Percentiles rank a stretch among this genome's conserved stretches.
Conservation (phyloP, 116 monocot genomes). For the Cymodocea nodosa region DNA sequence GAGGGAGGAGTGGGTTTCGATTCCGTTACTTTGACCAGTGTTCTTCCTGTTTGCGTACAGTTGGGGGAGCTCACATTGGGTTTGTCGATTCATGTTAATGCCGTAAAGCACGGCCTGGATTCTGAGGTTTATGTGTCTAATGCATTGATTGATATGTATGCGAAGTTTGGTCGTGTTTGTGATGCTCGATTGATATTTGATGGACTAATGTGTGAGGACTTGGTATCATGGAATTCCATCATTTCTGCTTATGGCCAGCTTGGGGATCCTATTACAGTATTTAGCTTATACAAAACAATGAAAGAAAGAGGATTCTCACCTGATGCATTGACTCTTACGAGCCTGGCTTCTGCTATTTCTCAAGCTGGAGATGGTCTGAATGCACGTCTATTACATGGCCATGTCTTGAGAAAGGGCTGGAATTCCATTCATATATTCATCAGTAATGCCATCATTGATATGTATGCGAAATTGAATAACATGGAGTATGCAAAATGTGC, state of each 20-base stretch:
- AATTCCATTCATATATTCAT: conserved; percentile 26
- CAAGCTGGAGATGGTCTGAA: conserved; percentile 22
- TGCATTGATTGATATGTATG: conserved; percentile 65
- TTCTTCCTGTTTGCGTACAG: conserved; percentile 43
- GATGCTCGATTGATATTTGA: conserved; percentile 35
- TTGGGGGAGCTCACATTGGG: conserved; percentile 28
- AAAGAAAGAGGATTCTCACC: conserved; percentile 21
- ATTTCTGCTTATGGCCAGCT: conserved; percentile 27
- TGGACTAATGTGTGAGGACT: conserved; percentile 31
- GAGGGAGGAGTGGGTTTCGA: conserved; percentile 24
- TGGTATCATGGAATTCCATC: conserved; percentile 78
- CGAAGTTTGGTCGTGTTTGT: conserved; percentile 25
- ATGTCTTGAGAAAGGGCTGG: conserved; percentile 51
- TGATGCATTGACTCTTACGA: conserved; percentile 50
- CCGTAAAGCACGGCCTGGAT: conserved; percentile 40
- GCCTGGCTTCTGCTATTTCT: conserved; percentile 42
- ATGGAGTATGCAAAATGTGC: conserved; percentile 20
- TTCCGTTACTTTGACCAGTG: conserved; percentile 39
- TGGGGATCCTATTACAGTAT: conserved; percentile 17
- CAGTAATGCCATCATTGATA: conserved; percentile 62
- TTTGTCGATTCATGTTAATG: conserved; percentile 27
- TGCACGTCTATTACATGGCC: conserved; percentile 37
- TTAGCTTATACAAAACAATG: conserved; percentile 33
- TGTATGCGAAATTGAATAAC: conserved; percentile 51
- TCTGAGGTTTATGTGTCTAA: conserved; percentile 48